Evolutionary conservation across 164 flowering plant genomes (phyloP).

Genomic region (Chimonanthus salicifolius): DNA sequence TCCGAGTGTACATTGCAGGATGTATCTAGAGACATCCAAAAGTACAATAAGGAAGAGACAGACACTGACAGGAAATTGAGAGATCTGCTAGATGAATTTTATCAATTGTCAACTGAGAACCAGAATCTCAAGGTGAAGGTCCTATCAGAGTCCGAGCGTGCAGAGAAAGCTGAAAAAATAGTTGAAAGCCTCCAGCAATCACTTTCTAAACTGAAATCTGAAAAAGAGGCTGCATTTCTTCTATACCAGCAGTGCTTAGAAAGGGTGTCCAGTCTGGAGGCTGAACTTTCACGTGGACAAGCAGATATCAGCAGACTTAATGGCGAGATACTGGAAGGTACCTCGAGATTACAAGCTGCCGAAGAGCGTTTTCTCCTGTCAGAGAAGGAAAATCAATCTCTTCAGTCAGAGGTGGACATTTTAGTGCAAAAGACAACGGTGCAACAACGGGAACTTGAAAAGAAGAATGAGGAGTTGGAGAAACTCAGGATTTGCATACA

Average conservation of each 20-base stretch:
- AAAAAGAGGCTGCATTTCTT: conserved; percentile 43
- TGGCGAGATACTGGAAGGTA: conserved; percentile 33
- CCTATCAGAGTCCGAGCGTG: conserved; percentile 28
- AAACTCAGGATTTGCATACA: conserved; percentile 40
- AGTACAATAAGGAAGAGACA: conserved; percentile 18
- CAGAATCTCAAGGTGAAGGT: conserved; percentile 20
- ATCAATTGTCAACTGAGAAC: conserved; percentile 21
- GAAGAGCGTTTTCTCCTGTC: conserved; percentile 49
- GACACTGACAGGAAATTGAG: conserved; percentile 9
- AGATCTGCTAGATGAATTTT: conserved; percentile 14
- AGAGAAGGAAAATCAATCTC: conserved; percentile 53
- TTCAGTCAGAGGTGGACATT: conserved; percentile 48
- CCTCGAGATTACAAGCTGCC: conserved; percentile 35
- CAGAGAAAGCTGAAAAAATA: conserved; percentile 35
- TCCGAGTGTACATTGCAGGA: conserved; percentile 1
- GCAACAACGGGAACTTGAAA: conserved; percentile 58
- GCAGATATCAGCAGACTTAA: conserved; percentile 52
- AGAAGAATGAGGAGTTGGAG: conserved; percentile 61
- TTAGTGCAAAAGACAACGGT: conserved; percentile 40
- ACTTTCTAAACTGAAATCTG: conserved; percentile 44
- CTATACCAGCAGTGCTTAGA: conserved; percentile 53
- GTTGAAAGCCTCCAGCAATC: conserved; percentile 37
- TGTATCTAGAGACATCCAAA: conserved; percentile 6
- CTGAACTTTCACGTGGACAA: conserved; percentile 41
- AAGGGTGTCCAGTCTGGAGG: conserved; percentile 49